Evolutionary conservation across 768 basidiomycete species (phyloP).

Genomic region (Lactarius trivialis): DNA sequence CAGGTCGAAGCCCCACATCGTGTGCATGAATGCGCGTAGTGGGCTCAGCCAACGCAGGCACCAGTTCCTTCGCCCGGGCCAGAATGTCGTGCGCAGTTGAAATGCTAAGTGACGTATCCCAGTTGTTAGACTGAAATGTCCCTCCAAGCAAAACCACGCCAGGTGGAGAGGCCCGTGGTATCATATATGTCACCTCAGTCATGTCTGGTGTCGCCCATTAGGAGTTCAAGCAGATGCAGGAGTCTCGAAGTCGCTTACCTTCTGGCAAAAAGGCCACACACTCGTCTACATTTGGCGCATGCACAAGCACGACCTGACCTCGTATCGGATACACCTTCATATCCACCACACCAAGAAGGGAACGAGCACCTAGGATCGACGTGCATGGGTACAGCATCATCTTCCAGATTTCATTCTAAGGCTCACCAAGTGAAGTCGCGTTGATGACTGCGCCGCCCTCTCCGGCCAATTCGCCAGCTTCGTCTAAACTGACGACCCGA

Average conservation of each 20-base stretch:
- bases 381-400: not conserved
- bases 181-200: slow-evolving; percentile 45
- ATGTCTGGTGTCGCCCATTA: not conserved
- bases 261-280: slow-evolving; percentile 22
- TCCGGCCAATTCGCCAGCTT: slow-evolving; percentile 38
- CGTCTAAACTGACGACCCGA: slow-evolving; percentile 39
- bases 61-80: slow-evolving; percentile 37
- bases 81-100: slow-evolving; percentile 40
- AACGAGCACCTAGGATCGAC: slow-evolving; percentile 46
- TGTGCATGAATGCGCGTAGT: slow-evolving; percentile 42
- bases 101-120: slow-evolving; percentile 45
- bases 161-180: slow-evolving; percentile 47
- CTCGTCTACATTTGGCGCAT: slow-evolving; percentile 56
- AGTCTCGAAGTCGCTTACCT: not conserved
- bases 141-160: slow-evolving; percentile 52
- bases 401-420: not conserved
- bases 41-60: slow-evolving; percentile 32
- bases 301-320: slow-evolving; percentile 76
- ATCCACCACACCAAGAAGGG: slow-evolving; percentile 79
- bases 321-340: slow-evolving; percentile 64
- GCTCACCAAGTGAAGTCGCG: slow-evolving; percentile 47
- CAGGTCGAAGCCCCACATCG: slow-evolving; percentile 56
- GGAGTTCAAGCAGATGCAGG: not conserved
- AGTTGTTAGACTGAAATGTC: slow-evolving; percentile 43
- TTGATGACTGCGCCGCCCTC: slow-evolving; percentile 44